Conservation (phyloP, 2,329 filamentous ascomycete species). For the Aspergillus fijiensis region DNA sequence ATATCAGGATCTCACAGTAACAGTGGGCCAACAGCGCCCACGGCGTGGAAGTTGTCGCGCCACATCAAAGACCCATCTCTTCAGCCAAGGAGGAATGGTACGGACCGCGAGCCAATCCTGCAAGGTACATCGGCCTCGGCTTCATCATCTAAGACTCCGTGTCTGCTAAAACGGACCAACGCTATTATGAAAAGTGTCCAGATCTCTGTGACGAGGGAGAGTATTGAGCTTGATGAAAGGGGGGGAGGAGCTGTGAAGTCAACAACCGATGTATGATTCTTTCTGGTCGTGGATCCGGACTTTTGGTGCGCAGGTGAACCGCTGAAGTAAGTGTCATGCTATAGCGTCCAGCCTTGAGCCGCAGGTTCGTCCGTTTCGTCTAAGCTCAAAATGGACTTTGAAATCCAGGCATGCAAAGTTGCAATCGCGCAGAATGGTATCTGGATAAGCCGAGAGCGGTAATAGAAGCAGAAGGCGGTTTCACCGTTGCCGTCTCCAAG, state of each 20-base stretch:
- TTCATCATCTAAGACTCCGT: not conserved
- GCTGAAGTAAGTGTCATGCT: too few species aligned
- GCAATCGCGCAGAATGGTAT: too few species aligned
- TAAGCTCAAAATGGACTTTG: too few species aligned
- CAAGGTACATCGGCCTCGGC: not conserved
- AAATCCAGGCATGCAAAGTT: too few species aligned
- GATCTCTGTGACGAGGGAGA: conserved; percentile 15
- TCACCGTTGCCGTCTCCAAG: not conserved
- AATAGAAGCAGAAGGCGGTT: not conserved
- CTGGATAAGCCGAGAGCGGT: too few species aligned
- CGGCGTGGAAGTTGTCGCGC: not conserved
- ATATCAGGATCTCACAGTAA: conserved; percentile 11
- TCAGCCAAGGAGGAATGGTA: not conserved
- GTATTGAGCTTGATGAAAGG: conserved; percentile 4
- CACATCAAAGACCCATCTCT: not conserved
- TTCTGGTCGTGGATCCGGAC: not conserved
- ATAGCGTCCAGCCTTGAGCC: too few species aligned
- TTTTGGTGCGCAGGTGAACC: not conserved
- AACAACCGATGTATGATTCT: not conserved
- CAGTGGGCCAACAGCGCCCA: not conserved
- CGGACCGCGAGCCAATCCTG: conserved; percentile 1
- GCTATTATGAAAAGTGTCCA: conserved; percentile 16
- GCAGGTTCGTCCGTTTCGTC: too few species aligned
- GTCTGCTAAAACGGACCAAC: not conserved
- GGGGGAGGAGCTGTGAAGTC: not conserved